Evolutionary conservation across 129 eudicot genomes (phyloP), one percentile per base, ranked within the genome.

Genomic region (Saussurea involucrata): DNA sequence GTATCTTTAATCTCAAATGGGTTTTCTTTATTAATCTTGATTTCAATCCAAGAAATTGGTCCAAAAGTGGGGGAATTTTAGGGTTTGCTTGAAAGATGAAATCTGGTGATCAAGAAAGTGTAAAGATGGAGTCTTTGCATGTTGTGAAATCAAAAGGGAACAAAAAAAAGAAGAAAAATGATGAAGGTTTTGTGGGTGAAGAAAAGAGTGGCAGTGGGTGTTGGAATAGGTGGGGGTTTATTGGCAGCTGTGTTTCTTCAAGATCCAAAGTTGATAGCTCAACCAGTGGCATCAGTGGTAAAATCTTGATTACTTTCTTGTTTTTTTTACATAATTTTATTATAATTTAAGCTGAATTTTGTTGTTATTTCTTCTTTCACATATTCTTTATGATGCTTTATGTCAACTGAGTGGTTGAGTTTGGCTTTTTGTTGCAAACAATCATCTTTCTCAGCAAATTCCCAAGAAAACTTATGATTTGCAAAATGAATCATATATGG

Each of bases 201-300:
- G 49, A 40, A 40, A 40, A 40, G 49, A 40, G 13, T 9, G 10
- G 15, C 10, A 40, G 49, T 86, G 95, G 97, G 36, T 92, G 99
- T 82, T 95, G 99, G 92, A 78, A 87, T 73, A 88, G 83, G 73
- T 84, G 90, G 86, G 85, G 96, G 82, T 81, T 88, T 76, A 72
- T 89, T 68, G 90, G 96, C 46, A 88, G 97, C 81, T 95, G 99
- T 86, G 85, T 92, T 81, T 78, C 92, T 80, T 95, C 98, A 82
- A 89, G 96, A 91, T 92, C 99, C 87, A 95, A 95, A 82, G 99
- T 95, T 71, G 99, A 95, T 85, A 91, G 77, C 87, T 95, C 99
- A 61, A 74, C 89, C 36, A 91, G 94, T 88, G 91, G 97, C 84
- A 89, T 85, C 80, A 90, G 89, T 80, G 99, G 99, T 95, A 95